Evolutionary conservation across 257 asterid species (phyloP), one percentile per base, ranked within the genome.

Genomic region (Nemophila menziesii): DNA sequence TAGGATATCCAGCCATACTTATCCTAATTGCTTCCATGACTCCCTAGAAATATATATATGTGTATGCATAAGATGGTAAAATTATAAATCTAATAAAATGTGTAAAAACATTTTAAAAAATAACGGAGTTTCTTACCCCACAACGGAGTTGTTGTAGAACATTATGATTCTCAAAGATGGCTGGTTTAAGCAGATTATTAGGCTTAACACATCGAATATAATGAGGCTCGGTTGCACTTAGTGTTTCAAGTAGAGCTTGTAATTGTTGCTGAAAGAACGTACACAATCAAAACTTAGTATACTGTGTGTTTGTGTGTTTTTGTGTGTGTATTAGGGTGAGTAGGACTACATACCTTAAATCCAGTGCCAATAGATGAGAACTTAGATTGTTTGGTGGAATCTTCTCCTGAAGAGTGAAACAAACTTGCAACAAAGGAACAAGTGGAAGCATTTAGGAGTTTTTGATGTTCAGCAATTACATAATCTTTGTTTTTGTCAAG

Each of bases 11-110:
- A 51, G 99, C 99, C 65, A 87, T 77, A 64, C 99, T 90, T 39
- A 90, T 90, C 78, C 99, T 77, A 61, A 90, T 90, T 49, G 99
- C 99, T 65, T 90, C 99, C 94, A 90, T 74, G 62, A 90, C 99
- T 68, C 99, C 99, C 99, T 90, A 71, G 43, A 60, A 24, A 41
- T 51, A 39, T 18, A 29, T 3, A 41, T 41, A 14, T 22, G 13
- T 12, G 21, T 43, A 36, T 20, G 41, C 13, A 52, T 19, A 38
- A 40, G 53, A 46, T 10, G 16, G 19, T 38, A 60, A 50, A 23
- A 33, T 27, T 55, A 55, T 37, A 47, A 43, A 34, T 36, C 4
- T 22, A 41, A 33, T 44, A n/a, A n/a, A 26, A 19, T 21, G 17
- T 21, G 20, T 44, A 33, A 9, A 54, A 55, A 29, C 36, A 29